These are phyloP conservation scores for Tetrahymena thermophila DNA, from an alignment of 73 alveolate genomes.

Conservation along the genomic window DNA sequence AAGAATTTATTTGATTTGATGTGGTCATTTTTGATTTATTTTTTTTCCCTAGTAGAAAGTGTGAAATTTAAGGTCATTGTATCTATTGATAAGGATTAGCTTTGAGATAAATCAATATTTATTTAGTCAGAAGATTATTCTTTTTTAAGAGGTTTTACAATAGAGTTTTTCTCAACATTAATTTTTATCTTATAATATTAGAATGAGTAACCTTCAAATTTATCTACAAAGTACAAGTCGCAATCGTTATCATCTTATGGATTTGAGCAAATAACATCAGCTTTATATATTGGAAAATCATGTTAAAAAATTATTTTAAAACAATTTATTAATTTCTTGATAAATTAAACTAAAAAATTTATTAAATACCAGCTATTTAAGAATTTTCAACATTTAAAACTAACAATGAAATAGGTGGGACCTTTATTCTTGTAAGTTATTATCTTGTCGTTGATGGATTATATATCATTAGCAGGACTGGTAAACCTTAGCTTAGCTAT, in stretches of 20 bases:
- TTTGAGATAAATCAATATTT: not conserved
- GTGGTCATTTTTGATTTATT: not conserved
- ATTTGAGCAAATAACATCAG: not conserved
- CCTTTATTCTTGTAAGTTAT: not conserved
- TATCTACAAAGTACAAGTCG: not conserved
- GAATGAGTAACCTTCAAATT: not conserved
- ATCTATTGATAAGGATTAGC: not conserved
- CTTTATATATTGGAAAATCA: not conserved
- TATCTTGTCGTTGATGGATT: not conserved
- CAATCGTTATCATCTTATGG: not conserved
- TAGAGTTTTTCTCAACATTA: not conserved
- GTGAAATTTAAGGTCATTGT: not conserved
- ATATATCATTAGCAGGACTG: slow-evolving; percentile 8
- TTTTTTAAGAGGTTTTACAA: not conserved
- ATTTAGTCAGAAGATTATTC: not conserved
- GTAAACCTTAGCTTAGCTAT: not conserved
- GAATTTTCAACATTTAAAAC: not conserved
- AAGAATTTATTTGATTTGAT: not conserved
- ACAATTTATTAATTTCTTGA: not conserved
- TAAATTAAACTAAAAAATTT: not conserved
- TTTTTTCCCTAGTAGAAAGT: not conserved
- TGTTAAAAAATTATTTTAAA: not conserved
- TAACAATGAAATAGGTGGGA: not conserved
- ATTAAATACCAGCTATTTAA: not conserved
- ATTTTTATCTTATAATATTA: not conserved